These are phyloP conservation scores for Colletotrichum destructivum DNA, from an alignment of 2,329 filamentous ascomycete species.

Conservation along the genomic window DNA sequence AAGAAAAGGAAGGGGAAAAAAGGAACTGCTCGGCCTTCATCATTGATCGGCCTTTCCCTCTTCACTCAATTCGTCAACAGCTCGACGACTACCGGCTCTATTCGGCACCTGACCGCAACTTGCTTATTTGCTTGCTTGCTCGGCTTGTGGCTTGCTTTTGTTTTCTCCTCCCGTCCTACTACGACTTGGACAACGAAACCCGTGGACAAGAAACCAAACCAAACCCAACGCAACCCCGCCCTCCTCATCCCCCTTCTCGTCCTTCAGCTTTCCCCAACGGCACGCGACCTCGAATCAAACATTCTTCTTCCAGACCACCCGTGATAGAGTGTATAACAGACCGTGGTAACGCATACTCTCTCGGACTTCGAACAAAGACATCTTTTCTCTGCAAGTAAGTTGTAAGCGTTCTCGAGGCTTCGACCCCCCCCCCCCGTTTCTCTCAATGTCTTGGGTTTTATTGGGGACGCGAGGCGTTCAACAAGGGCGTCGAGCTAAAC, in stretches of 20 bases:
- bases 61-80: constrained; percentile 21
- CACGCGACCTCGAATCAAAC: constrained; percentile 12
- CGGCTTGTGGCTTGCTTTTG: constrained; percentile 1
- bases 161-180: neutral
- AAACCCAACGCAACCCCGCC: constrained; percentile 14
- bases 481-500: constrained; percentile 34
- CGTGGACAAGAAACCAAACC: neutral
- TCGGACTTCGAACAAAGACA: constrained; percentile 11
- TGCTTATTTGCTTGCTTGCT: constrained; percentile 13
- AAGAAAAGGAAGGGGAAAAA: neutral
- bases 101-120: neutral
- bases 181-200: neutral
- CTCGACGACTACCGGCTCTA: neutral
- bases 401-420: neutral
- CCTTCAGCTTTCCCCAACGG: constrained; percentile 11
- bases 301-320: neutral
- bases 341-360: neutral
- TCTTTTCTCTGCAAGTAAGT: constrained; percentile 22
- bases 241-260: neutral
- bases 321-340: neutral
- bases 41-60: constrained; percentile 5
- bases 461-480: constrained; percentile 42
- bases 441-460: constrained; percentile 36
- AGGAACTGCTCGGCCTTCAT: neutral
- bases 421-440: constrained; percentile 6